Evolutionary conservation across 2,329 filamentous ascomycete species (phyloP), one percentile per base, ranked within the genome.

Genomic region (Aspergillus tanneri): DNA sequence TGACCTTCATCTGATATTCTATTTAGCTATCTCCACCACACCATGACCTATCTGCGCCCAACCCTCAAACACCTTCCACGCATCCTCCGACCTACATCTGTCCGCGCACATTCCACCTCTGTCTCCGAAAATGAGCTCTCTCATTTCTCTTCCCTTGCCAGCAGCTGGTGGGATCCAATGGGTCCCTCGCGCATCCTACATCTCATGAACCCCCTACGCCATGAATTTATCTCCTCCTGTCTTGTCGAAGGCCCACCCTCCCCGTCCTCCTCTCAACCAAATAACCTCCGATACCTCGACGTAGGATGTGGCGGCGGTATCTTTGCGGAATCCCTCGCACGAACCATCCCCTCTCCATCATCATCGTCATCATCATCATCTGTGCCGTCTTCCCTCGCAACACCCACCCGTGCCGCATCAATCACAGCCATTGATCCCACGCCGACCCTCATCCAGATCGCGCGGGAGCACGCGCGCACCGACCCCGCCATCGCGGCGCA

Each of bases 291-390:
- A 25, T 95, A 90, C 69, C 85, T 99, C 44, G 93, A 99, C 69
- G 82, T 99, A 49, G 93, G 93, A 57, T 97, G 93, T 71, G 93
- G 93, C 53, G 93, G 92, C 18, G 93, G 93, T 53, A 97, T 97
- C 68, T 96, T 97, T 67, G 90, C 92, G 49, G 93, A 97, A 70
- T 75, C 73, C 0, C 66, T 74, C 11, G 73, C 73, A 4, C 69
- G 73, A 9, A 73, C 69, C 2, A 72, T 72, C 43, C 66, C 67
- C 5, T 42, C 55, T 9, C 11, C 11, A 51, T 52, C 21, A 25
- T 16, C 25, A 39, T 9, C 19, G 38, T 16, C 24, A 14, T n/a
- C n/a, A n/a, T n/a, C n/a, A n/a, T n/a, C n/a, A n/a, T n/a, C n/a
- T n/a, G n/a, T n/a, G n/a, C n/a, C n/a, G n/a, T n/a, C n/a, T n/a